Conservation (phyloP, 106 monocot genomes). For the Ottelia alismoides region DNA sequence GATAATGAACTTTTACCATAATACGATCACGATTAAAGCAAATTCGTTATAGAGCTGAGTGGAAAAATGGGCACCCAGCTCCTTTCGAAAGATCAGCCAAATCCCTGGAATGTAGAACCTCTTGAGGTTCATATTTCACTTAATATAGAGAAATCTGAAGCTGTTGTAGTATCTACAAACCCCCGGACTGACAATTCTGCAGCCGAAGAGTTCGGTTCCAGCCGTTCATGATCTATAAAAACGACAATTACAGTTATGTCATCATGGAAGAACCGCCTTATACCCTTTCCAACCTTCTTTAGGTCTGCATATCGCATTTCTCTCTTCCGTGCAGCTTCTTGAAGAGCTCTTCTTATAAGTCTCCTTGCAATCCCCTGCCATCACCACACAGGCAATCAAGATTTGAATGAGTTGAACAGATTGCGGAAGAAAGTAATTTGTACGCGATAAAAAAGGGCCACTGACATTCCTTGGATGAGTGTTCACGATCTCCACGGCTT, state of each 20-base stretch:
- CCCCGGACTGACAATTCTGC: conserved; percentile 59
- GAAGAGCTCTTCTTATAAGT: conserved; percentile 31
- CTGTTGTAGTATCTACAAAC: conserved; percentile 26
- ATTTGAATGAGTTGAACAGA: background rate
- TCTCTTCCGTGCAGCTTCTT: conserved; percentile 41
- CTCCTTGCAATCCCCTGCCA: conserved; percentile 42
- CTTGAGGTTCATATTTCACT: conserved; percentile 10
- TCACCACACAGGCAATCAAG: background rate
- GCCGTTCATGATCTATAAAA: conserved; percentile 42
- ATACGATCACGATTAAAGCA: background rate
- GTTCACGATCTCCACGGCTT: conserved; percentile 57
- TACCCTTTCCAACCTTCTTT: conserved; percentile 54
- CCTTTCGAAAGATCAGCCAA: background rate
- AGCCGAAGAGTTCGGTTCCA: conserved; percentile 4
- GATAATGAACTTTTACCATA: too few relatives aligned
- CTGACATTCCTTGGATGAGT: conserved; percentile 59
- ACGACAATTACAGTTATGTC: conserved; percentile 70
- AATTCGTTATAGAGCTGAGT: background rate
- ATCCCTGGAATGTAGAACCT: background rate
- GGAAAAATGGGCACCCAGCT: background rate
- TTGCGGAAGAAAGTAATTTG: background rate
- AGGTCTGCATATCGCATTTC: conserved; percentile 51
- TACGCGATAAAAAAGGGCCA: background rate
- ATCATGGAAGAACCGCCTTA: conserved; percentile 63
- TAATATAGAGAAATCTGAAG: conserved; percentile 37